Conservation (phyloP, 1,139 yeast species). For the Saccharomycopsis hybrid region DNA sequence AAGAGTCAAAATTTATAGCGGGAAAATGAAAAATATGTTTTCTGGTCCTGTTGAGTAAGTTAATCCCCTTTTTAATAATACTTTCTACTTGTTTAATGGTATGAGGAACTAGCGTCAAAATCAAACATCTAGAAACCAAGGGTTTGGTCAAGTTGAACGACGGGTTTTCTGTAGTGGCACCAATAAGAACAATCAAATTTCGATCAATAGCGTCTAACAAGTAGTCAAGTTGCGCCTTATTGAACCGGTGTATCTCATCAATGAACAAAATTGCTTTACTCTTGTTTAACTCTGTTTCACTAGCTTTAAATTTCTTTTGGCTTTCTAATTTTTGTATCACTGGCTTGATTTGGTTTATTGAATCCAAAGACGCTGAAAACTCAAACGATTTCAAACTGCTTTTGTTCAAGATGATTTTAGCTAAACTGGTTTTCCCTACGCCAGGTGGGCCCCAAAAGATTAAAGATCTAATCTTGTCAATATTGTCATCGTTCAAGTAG, state of each 20-base stretch:
- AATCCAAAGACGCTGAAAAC: constrained; percentile 79
- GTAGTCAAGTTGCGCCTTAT: constrained; percentile 83
- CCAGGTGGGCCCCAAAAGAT: constrained; percentile 97
- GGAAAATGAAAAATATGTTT: constrained; percentile 27
- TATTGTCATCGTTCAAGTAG: constrained; percentile 49
- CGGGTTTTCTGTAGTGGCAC: constrained; percentile 98
- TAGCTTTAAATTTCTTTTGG: not conserved
- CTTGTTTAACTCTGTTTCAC: not conserved
- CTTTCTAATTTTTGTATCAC: constrained; percentile 42
- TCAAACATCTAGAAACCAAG: constrained; percentile 76
- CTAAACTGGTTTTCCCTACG: constrained; percentile 84
- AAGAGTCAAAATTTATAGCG: constrained; percentile 43
- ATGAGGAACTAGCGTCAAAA: constrained; percentile 71
- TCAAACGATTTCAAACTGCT: constrained; percentile 53
- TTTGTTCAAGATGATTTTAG: constrained; percentile 37
- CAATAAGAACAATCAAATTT: constrained; percentile 63
- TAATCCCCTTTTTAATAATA: constrained; percentile 59
- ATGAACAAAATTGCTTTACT: constrained; percentile 69
- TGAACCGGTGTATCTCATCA: constrained; percentile 92
- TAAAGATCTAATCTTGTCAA: constrained; percentile 56
- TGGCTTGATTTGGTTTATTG: constrained; percentile 62
- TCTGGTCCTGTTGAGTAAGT: constrained; percentile 53
- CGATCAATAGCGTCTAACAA: constrained; percentile 68
- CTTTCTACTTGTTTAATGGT: constrained; percentile 46
- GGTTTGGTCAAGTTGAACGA: constrained; percentile 88